Percentiles rank a stretch among this genome's conserved stretches.
These are phyloP conservation scores for Citrus maxima DNA, from an alignment of 345 rosid genomes.

Conservation along the genomic window DNA sequence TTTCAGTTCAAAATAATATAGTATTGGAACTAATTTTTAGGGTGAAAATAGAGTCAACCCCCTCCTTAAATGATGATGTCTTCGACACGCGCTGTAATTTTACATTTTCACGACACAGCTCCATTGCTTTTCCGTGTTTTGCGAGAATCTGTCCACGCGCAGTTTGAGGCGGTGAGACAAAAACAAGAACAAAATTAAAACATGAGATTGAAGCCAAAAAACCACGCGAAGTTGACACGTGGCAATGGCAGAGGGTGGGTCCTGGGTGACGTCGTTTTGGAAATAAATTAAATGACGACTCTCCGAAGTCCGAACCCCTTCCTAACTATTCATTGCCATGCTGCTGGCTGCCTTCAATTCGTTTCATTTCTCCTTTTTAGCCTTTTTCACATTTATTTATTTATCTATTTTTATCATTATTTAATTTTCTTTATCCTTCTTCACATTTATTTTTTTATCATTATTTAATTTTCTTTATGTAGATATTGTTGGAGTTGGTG, in stretches of 20 bases:
- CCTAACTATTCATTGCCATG: neutral
- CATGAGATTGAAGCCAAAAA: neutral
- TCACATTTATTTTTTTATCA: neutral
- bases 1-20: too few species aligned
- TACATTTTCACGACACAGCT: too few species aligned
- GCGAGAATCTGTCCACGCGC: neutral
- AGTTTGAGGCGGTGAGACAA: neutral
- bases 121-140: neutral
- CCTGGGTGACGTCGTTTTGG: neutral
- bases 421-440: too few species aligned
- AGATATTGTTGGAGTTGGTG: neutral
- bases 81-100: neutral
- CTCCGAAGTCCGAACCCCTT: neutral
- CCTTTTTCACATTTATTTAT: neutral
- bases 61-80: neutral
- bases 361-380: neutral
- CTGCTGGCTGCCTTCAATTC: too few species aligned
- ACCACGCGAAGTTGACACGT: neutral
- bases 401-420: neutral
- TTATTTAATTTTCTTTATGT: neutral
- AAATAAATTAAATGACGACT: neutral
- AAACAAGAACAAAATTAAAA: neutral
- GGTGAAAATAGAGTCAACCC: too few species aligned
- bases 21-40: too few species aligned
- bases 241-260: too few species aligned